Evolutionary conservation across 2,329 filamentous ascomycete genomes (phyloP), one percentile per base, ranked within the genome.

Genomic region (Chlorencoelia australis): DNA sequence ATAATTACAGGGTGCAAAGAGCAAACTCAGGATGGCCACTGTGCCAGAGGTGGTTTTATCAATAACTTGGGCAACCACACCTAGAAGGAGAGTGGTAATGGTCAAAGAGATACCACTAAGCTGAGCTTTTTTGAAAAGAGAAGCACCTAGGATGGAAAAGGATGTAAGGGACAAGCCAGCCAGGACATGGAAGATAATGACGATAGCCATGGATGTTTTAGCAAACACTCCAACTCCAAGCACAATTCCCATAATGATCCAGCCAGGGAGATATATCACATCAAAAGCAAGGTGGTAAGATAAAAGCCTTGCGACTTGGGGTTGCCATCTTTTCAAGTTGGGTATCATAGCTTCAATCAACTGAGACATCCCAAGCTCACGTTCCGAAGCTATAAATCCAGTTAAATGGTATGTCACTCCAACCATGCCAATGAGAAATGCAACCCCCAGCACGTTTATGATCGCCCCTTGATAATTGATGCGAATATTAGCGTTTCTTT

Each of bases 271-370:
- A 51, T 94, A 94, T 15, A 94, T 68, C 5, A 84, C 57, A 40
- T 83, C 77, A 51, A 94, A 91, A 0, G 86, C 75, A 17, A 91
- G 56, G 54, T 94, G 85, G 42, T 87, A 79, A 0, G 87, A 78
- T 7, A 88, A 54, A 10, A 94, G 68, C n/a, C 88, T 72, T 2
- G 82, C 79, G 15, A 76, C 73, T 59, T 89, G 84, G 7, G 82
- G 77, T 51, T 85, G 69, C 84, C 85, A 93, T 28, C 73, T 66
- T 32, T 69, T 69, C 37, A 70, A 69, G 37, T 83, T 83, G 1
- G 84, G 81, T 68, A 91, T 88, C 85, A 94, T 94, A 37, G 85
- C 81, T 59, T 95, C 88, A 28, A 95, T 75, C 18, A 95, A 67
- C 44, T 87, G 83, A 4, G 84, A 84, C 72, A 94, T 91, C 40